Evolutionary conservation across 176 grass and related monocot species (phyloP), one percentile per base, ranked within the genome.

Genomic region (Aechmea fasciata): DNA sequence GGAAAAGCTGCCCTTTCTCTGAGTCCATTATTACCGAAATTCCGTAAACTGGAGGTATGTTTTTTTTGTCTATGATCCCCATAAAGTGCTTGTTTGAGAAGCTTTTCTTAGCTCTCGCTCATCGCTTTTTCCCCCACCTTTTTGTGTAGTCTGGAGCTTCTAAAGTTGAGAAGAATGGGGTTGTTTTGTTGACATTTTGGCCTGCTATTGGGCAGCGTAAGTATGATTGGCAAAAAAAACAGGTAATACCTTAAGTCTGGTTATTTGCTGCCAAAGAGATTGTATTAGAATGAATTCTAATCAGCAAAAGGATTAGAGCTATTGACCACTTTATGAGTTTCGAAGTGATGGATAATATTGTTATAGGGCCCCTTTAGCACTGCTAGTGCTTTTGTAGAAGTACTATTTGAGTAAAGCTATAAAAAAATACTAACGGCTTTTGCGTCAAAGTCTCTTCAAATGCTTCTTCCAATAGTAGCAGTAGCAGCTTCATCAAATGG

Each of bases 151-250:
- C 89, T 66, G 81, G 83, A 78, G 62, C 10, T 80, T 92, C 77
- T 68, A 81, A 59, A 66, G 72, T 97, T 57, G 65, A 80, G 65
- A 90, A 22, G 73, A 97, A 74, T 50, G 94, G 94, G 28, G 68
- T 73, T 57, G 79, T 97, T 22, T 87, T 97, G 86, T 33, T 97
- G 76, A 87, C 76, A 5, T 92, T 97, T 41, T 97, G 81, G 72
- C 94, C 89, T 2, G 89, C 94, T 50, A 29, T 92, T 83, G 94
- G 84, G 57, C 69, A 48, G 62, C 82, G 82, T 57, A 97, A 87
- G 77, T 97, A 97, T 68, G 84, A 97, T 81, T 97, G 83, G 85
- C 51, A 91, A 18, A 92, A 85, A 79, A 97, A 81, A 71, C 94
- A 87, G 89, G 94, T 97, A 79, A 68, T 8, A 12, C 11, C 33